phyloP scores from a whole-genome alignment of 148 eudicot genomes.

The Diospyros lotus region DNA sequence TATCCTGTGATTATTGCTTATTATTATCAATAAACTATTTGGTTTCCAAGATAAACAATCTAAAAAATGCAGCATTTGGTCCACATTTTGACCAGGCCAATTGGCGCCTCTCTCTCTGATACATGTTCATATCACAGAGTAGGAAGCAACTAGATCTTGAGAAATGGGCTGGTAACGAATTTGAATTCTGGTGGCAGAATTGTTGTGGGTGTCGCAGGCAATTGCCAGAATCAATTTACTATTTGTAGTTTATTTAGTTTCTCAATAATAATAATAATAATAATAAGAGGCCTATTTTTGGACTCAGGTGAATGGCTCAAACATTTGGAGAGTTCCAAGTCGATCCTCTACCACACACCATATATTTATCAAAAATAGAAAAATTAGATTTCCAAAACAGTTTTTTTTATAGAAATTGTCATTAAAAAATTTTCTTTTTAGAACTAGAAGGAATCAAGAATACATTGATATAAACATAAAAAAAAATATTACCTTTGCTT shows the following conservation, averaged over 20 bases:
- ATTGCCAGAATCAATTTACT: conserved; percentile 13
- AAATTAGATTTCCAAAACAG: no score
- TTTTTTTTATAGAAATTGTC: no score
- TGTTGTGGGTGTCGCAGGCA: conserved; percentile 27
- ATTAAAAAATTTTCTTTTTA: no score
- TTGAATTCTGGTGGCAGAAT: conserved; percentile 23
- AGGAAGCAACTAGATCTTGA: conserved; percentile 27
- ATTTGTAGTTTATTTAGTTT: conserved; percentile 11
- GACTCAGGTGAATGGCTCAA: conserved; percentile 17
- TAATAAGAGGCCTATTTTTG: conserved; percentile 8
- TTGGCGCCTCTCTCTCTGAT: not conserved
- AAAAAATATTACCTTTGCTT: no score
- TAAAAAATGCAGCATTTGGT: conserved; percentile 2
- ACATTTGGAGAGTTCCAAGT: not conserved
- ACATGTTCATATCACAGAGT: not conserved
- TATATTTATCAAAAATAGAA: no score
- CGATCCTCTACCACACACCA: not conserved
- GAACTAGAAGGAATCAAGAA: no score
- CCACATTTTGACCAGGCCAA: conserved; percentile 31
- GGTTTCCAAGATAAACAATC: no score
- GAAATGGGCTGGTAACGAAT: conserved; percentile 31
- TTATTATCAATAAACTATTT: not conserved
- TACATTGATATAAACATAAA: no score
- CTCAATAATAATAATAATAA: not conserved
- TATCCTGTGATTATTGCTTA: not conserved